These are phyloP conservation scores for Picochlorum costavermella DNA, from an alignment of 139 green algal genomes.

Conservation along the genomic window DNA sequence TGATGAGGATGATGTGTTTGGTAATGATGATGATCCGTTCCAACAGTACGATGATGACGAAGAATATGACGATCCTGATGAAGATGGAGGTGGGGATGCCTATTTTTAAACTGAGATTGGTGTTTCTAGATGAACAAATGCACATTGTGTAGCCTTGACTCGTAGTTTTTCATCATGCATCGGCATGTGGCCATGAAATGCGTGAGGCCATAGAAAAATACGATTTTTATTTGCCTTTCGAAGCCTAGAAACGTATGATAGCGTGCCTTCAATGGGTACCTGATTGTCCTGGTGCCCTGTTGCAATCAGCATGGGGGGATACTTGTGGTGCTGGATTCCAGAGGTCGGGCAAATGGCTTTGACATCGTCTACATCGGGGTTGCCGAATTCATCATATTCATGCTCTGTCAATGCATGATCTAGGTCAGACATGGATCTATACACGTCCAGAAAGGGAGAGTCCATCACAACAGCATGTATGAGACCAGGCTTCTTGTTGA, in stretches of 20 bases:
- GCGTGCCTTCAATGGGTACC: constrained; percentile 23
- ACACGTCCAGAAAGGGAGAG: constrained; percentile 82
- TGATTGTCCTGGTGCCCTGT: constrained; percentile 7
- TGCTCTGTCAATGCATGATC: constrained; percentile 65
- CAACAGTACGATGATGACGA: constrained; percentile 18
- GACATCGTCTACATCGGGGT: constrained; percentile 11
- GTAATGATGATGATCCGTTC: constrained; percentile 8
- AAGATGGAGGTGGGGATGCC: constrained; percentile 4
- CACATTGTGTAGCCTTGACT: constrained; percentile 16
- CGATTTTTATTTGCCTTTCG: neutral
- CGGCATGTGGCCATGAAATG: constrained; percentile 19
- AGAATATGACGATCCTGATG: constrained; percentile 12
- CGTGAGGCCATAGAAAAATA: constrained; percentile 17
- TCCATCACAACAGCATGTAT: constrained; percentile 34
- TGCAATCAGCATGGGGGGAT: constrained; percentile 18
- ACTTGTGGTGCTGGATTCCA: neutral
- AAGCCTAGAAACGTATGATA: constrained; percentile 14
- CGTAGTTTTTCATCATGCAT: constrained; percentile 9
- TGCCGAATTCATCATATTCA: constrained; percentile 59
- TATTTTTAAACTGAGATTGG: neutral
- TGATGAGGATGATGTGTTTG: constrained; percentile 9
- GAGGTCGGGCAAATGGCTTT: neutral
- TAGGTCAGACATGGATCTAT: constrained; percentile 50
- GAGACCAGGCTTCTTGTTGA: constrained; percentile 15
- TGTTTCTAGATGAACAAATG: constrained; percentile 7